Evolutionary conservation across 2,329 filamentous ascomycete genomes (phyloP).

Genomic region (Acephala macrosclerotiorum): DNA sequence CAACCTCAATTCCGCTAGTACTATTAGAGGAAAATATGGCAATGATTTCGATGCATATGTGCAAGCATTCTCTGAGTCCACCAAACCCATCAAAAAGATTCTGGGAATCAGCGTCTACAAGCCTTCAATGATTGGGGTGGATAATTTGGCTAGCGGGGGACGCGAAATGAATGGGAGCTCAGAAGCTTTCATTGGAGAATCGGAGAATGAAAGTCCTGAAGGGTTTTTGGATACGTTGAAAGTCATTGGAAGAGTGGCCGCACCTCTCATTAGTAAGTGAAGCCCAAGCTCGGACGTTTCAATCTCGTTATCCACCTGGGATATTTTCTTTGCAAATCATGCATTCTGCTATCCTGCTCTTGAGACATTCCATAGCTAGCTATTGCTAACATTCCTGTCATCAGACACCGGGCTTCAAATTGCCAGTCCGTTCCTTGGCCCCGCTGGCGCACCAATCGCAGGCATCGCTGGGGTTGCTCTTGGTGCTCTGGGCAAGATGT

Average conservation of each 20-base stretch:
- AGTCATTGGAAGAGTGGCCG: not conserved
- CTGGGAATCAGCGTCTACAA: not conserved
- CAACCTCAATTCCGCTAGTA: not conserved
- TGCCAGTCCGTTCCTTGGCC: not conserved
- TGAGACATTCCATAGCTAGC: not conserved
- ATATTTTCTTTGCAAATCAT: no score
- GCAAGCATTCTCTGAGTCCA: not conserved
- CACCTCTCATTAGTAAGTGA: not conserved
- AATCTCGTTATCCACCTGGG: not conserved
- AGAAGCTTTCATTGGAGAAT: not conserved
- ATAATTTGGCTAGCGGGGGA: not conserved
- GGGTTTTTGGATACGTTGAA: not conserved
- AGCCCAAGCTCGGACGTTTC: not conserved
- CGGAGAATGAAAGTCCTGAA: not conserved
- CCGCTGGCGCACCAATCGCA: not conserved
- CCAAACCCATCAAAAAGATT: not conserved
- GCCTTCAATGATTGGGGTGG: not conserved
- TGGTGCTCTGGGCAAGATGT: not conserved
- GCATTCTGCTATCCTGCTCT: not conserved
- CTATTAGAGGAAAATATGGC: not conserved
- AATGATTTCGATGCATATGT: not conserved
- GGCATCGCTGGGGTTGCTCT: not conserved
- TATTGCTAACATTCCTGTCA: not conserved
- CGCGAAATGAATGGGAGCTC: not conserved
- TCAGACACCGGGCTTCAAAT: constrained; percentile 1